Conservation (phyloP, 805 yeast species). For the Pichia nanzhaoensis region DNA sequence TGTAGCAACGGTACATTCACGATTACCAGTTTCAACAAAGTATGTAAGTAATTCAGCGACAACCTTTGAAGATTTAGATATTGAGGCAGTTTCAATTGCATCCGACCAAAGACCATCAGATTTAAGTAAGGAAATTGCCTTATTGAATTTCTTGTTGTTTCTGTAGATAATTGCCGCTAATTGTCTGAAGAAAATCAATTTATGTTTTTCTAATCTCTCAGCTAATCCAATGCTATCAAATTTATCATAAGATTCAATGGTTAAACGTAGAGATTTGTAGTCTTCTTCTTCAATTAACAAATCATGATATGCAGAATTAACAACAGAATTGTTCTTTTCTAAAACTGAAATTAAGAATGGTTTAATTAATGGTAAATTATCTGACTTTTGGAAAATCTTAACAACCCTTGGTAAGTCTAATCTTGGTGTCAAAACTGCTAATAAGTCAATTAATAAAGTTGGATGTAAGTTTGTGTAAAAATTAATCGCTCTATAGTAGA, state of each 20-base stretch:
- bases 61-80: constrained; percentile 70
- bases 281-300: constrained; percentile 94
- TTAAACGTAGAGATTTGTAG: constrained; percentile 78
- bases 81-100: constrained; percentile 85
- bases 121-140: constrained; percentile 82
- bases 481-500: constrained; percentile 94
- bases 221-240: constrained; percentile 92
- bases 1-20: constrained; percentile 88
- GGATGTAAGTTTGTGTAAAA: constrained; percentile 93
- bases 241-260: constrained; percentile 84
- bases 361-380: constrained; percentile 91
- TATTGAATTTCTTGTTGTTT: constrained; percentile 88
- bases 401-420: constrained; percentile 93
- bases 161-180: constrained; percentile 92
- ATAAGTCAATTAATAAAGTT: constrained; percentile 76
- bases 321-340: constrained; percentile 83
- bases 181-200: constrained; percentile 86
- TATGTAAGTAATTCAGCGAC: constrained; percentile 84
- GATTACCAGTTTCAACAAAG: constrained; percentile 95
- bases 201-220: constrained; percentile 85
- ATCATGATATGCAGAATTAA: constrained; percentile 93
- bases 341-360: constrained; percentile 90
- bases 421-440: constrained; percentile 79
- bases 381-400: constrained; percentile 88
- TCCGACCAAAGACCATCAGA: constrained; percentile 92